A percentile compares a stretch with the other conserved stretches of the same genome.
Evolutionary conservation across 75 land plant species (phyloP).

Genomic region (Isoetes taiwanensis): DNA sequence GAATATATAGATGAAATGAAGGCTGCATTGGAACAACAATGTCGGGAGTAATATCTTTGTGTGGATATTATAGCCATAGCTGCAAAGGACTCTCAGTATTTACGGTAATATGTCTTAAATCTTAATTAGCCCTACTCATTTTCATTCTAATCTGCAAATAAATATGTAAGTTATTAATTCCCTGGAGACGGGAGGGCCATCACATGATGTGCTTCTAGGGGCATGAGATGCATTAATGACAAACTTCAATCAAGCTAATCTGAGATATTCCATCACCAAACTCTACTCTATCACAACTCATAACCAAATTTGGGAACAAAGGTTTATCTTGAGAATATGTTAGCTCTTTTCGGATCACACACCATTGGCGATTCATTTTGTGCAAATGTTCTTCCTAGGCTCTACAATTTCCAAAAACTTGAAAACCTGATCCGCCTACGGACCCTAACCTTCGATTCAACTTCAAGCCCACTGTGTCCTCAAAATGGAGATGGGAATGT

Average conservation of each 20-base stretch:
- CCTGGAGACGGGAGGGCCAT: conserved; percentile 4
- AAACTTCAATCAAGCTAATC: not conserved
- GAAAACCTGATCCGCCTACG: too few species aligned
- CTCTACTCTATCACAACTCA: not conserved
- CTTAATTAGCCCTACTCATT: not conserved
- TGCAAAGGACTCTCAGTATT: not conserved
- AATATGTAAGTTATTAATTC: not conserved
- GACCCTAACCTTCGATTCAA: too few species aligned
- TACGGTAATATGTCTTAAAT: not conserved
- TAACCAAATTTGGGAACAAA: not conserved
- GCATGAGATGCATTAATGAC: not conserved
- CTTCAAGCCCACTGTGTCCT: too few species aligned
- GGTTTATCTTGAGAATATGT: not conserved
- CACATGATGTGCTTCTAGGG: not conserved
- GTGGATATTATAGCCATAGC: not conserved
- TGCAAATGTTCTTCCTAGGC: not conserved
- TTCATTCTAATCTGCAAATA: not conserved
- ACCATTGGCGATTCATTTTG: not conserved
- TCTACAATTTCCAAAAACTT: not conserved
- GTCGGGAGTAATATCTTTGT: not conserved
- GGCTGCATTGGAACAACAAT: not conserved
- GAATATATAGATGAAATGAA: not conserved
- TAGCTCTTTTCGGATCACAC: not conserved
- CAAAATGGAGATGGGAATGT: too few species aligned
- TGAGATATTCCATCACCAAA: not conserved